Percentiles rank a stretch among this genome's conserved stretches.
Evolutionary conservation across 768 basidiomycete species (phyloP).

Genomic region (Xerocomellus dryophilus): DNA sequence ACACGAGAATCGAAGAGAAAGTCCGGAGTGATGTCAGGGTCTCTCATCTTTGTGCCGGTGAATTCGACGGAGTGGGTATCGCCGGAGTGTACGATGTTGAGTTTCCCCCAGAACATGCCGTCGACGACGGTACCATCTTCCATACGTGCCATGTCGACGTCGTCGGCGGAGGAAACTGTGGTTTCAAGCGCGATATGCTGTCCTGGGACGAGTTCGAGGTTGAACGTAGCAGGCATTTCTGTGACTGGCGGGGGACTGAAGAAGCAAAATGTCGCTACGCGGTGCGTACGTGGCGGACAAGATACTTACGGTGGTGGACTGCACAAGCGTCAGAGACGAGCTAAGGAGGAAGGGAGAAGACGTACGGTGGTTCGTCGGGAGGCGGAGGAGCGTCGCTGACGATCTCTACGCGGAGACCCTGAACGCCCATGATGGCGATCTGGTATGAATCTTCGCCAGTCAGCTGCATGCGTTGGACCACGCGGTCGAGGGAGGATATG

Average conservation of each 20-base stretch:
- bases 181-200: conserved; percentile 80
- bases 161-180: conserved; percentile 70
- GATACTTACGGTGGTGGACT: conserved; percentile 51
- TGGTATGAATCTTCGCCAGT: conserved; percentile 86
- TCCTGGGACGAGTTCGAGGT: conserved; percentile 74
- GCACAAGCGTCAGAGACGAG: conserved; percentile 11
- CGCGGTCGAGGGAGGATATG: conserved; percentile 18
- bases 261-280: neutral
- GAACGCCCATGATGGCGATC: conserved; percentile 81
- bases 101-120: conserved; percentile 85
- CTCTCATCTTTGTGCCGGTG: conserved; percentile 68
- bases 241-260: conserved; percentile 64
- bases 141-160: conserved; percentile 89
- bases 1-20: conserved; percentile 74
- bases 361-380: conserved; percentile 78
- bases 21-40: conserved; percentile 62
- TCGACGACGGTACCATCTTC: conserved; percentile 86
- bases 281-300: conserved; percentile 13
- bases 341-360: neutral
- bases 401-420: conserved; percentile 82
- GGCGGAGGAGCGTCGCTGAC: conserved; percentile 83
- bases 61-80: conserved; percentile 82
- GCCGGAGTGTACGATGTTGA: conserved; percentile 75
- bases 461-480: conserved; percentile 44
- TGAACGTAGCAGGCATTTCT: conserved; percentile 86